Evolutionary conservation across 2,329 filamentous ascomycete genomes (phyloP).

Genomic region (Fusarium cyanostomum): DNA sequence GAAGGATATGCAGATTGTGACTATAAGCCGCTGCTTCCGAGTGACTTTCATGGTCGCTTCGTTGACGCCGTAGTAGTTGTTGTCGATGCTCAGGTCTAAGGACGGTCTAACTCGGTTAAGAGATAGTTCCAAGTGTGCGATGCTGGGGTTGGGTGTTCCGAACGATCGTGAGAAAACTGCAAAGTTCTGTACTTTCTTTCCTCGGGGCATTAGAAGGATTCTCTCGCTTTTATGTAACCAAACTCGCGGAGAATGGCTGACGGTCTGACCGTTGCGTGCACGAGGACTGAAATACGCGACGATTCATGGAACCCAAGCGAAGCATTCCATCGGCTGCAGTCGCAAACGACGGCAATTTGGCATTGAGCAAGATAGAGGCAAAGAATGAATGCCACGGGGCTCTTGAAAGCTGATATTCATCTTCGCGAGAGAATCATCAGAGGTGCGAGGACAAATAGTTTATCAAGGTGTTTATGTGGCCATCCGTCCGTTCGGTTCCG

Average conservation of each 20-base stretch:
- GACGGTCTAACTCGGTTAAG: background rate
- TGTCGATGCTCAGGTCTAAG: background rate
- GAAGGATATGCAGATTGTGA: constrained; percentile 60
- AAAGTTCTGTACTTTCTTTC: background rate
- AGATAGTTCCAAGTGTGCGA: background rate
- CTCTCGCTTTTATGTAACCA: background rate
- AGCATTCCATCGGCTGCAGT: constrained; percentile 14
- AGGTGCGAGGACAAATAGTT: constrained; percentile 1
- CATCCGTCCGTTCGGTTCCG: constrained; percentile 16
- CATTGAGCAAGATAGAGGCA: background rate
- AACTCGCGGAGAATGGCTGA: constrained; percentile 1
- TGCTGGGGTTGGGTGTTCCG: background rate
- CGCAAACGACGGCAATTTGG: constrained; percentile 22
- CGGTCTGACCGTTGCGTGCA: constrained; percentile 6
- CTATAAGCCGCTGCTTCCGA: constrained; percentile 57
- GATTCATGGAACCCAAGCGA: background rate
- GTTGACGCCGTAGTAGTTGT: too few species aligned
- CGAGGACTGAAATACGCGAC: constrained; percentile 5
- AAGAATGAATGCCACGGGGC: background rate
- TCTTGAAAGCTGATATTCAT: background rate
- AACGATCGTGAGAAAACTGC: background rate
- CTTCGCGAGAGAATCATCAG: background rate
- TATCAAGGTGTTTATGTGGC: constrained; percentile 34
- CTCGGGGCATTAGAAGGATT: too few species aligned
- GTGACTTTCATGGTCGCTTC: constrained; percentile 31